Percentiles rank a stretch among this genome's conserved stretches.
These are phyloP conservation scores for Trypanosoma theileri DNA, from an alignment of 208 protist species.

Conservation along the genomic window DNA sequence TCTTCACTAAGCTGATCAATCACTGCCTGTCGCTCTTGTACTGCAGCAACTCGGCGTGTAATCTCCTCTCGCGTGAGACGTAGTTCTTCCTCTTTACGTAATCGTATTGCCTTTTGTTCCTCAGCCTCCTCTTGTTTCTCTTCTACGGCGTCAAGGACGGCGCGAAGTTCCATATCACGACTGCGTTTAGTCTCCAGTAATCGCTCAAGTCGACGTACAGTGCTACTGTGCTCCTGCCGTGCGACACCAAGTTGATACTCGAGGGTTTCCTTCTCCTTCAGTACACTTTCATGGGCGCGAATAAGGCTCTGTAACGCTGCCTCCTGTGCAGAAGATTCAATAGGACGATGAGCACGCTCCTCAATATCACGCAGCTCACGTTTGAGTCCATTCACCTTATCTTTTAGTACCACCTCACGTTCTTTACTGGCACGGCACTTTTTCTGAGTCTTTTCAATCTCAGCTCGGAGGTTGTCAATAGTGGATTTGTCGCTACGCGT, in stretches of 20 bases:
- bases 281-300: conserved; percentile 88
- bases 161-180: conserved; percentile 54
- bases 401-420: conserved; percentile 92
- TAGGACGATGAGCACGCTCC: conserved; percentile 81
- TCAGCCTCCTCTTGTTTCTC: conserved; percentile 61
- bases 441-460: conserved; percentile 95
- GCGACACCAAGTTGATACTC: conserved; percentile 59
- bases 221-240: conserved; percentile 41
- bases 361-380: conserved; percentile 93
- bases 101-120: conserved; percentile 50
- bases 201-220: conserved; percentile 50
- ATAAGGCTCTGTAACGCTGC: conserved; percentile 92
- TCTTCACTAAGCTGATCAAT: conserved; percentile 69
- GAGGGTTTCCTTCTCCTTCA: conserved; percentile 89
- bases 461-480: conserved; percentile 90
- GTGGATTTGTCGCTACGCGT: conserved; percentile 94
- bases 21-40: conserved; percentile 41
- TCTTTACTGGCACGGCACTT: conserved; percentile 91
- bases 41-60: conserved; percentile 31
- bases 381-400: conserved; percentile 94
- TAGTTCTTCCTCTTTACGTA: conserved; percentile 83
- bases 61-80: conserved; percentile 64
- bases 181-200: conserved; percentile 42
- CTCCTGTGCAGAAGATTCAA: conserved; percentile 92
- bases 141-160: conserved; percentile 39